Evolutionary conservation across 768 basidiomycete genomes (phyloP).

Genomic region (Omphalotus guepiniiformis): DNA sequence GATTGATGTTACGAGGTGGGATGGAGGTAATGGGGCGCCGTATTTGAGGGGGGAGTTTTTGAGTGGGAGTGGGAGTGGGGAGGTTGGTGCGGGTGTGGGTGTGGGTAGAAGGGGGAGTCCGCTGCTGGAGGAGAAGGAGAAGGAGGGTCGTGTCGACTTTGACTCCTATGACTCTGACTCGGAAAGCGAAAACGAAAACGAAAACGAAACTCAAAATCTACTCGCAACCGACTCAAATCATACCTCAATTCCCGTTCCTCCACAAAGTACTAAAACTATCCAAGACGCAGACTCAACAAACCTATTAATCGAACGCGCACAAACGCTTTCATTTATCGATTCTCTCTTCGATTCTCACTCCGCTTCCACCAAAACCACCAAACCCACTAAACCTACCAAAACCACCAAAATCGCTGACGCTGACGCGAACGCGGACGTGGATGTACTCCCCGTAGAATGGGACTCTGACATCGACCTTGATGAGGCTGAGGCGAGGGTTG

Average conservation of each 20-base stretch:
- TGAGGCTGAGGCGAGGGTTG: no score
- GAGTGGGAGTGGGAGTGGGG: conserved; percentile 31
- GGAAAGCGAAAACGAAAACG: conserved; percentile 11
- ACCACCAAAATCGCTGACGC: no score
- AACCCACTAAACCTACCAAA: no score
- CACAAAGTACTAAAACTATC: conserved; percentile 1
- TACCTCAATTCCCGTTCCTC: not conserved
- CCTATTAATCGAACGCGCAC: conserved; percentile 39
- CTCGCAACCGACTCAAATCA: conserved; percentile 14
- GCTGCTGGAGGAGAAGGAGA: conserved; percentile 15
- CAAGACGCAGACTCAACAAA: conserved; percentile 19
- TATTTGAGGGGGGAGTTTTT: conserved; percentile 70
- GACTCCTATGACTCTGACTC: no score
- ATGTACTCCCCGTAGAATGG: conserved; percentile 2
- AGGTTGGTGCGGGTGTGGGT: conserved; percentile 4
- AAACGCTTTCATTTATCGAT: conserved; percentile 43
- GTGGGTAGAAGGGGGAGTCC: conserved; percentile 17
- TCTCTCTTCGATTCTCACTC: conserved; percentile 41
- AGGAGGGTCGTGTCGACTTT: conserved; percentile 10
- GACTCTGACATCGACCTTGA: conserved; percentile 9
- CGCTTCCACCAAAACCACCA: not conserved
- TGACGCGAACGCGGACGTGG: no score
- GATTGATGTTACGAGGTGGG: conserved; percentile 74
- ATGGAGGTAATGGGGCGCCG: no score
- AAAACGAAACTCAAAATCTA: conserved; percentile 13